Base-by-base conservation (phyloP, 2,329 filamentous ascomycete genomes). In the Cladosporium sp. region DNA sequence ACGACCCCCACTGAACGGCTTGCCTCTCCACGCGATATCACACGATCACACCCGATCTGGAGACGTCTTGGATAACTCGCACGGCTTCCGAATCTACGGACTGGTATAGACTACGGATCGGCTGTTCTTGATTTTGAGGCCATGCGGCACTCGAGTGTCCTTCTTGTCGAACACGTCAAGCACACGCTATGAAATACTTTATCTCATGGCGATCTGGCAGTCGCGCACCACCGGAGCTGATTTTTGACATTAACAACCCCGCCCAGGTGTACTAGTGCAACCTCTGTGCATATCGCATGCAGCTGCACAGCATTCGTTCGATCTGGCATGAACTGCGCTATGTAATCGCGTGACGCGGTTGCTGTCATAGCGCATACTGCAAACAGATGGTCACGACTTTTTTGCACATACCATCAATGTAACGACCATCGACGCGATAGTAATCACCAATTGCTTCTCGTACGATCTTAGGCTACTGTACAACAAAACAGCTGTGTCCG, bases 1-100 rank as follows among this genome's bases (percentile, higher is more conserved):
- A 56, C 49, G 28, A 55, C 49, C 61, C 61, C 61, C 61, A 63
- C 61, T 26, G 61, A 23, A 23, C 61, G 61, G 59, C 31, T 40
- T 21, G 44, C 50, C 18, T 55, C 61, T 55, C 50, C 61, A 63
- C 61, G 55, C n/a, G 61, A 53, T 40, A 35, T 37, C 31, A 26
- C 55, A 37, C 55, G 55, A 57, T 55, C 52, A 31, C 31, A 26
- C 55, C n/a, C 55, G 55, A 57, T 55, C 52, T 29, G 18, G 28
- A 21, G 52, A 33, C 29, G 28, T 29, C n/a, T 31, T 55, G 40
- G n/a, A 21, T 21, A 10, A n/a, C 10, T 44, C 40, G 40, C 40
- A 11, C 40, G n/a, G n/a, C n/a, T 46, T 21, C 40, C 8, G 40
- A 46, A 46, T 21, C 4, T 21, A 21, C 18, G 28, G 29, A 33